A percentile compares a stretch with the other conserved stretches of the same genome.
These are phyloP conservation scores for Phialophora verrucosa DNA, from an alignment of 2,329 filamentous ascomycete species.

Conservation along the genomic window DNA sequence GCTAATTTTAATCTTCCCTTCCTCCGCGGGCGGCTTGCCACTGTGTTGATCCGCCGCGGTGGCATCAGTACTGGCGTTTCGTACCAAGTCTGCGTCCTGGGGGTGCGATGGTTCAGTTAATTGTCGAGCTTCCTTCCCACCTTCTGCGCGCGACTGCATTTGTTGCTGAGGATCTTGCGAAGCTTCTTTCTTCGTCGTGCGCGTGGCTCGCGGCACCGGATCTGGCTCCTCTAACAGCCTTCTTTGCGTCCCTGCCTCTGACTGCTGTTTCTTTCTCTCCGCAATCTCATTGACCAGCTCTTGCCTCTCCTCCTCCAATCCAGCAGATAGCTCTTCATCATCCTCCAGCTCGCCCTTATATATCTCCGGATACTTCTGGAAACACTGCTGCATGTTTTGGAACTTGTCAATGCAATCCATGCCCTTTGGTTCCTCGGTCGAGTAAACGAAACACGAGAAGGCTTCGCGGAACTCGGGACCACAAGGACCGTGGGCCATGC, in stretches of 20 bases:
- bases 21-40: background rate
- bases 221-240: conserved; percentile 35
- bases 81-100: background rate
- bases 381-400: conserved; percentile 97
- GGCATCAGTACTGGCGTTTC: background rate
- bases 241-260: conserved; percentile 4
- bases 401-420: conserved; percentile 98
- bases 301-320: conserved; percentile 44
- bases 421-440: conserved; percentile 91
- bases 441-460: conserved; percentile 99
- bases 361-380: conserved; percentile 87
- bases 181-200: conserved; percentile 10
- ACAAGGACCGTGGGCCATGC: conserved; percentile 95
- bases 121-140: background rate
- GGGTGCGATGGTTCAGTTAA: background rate
- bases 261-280: conserved; percentile 36
- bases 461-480: conserved; percentile 93
- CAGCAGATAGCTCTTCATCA: conserved; percentile 64
- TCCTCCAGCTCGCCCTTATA: conserved; percentile 88
- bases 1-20: conserved; percentile 20
- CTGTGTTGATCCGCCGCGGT: background rate
- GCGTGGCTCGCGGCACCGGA: conserved; percentile 15
- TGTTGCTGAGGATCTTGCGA: background rate
- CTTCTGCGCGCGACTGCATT: background rate
- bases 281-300: conserved; percentile 39